phyloP scores from a whole-genome alignment of 306 rosid genomes.

The Fagus crenata region DNA sequence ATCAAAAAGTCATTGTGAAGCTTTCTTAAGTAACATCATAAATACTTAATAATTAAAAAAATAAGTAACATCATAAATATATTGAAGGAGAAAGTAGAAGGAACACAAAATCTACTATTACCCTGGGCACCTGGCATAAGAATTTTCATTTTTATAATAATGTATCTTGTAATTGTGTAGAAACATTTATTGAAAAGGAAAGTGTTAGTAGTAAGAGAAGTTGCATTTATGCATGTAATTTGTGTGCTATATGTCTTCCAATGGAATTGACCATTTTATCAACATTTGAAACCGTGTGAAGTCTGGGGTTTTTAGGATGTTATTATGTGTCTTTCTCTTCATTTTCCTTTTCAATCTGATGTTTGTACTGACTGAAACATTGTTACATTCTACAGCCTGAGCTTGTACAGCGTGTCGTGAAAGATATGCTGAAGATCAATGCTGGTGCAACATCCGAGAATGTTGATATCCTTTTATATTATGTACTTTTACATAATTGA shows the following conservation, averaged over 20 bases:
- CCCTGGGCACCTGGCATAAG: neutral
- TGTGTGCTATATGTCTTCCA: neutral
- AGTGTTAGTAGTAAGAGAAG: neutral
- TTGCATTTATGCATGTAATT: neutral
- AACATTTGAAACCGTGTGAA: neutral
- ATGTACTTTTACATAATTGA: conserved; percentile 4
- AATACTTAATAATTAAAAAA: no score
- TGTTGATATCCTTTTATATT: conserved; percentile 65
- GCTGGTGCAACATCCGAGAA: conserved; percentile 77
- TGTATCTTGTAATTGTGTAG: neutral
- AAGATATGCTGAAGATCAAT: conserved; percentile 79
- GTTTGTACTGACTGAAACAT: conserved; percentile 11
- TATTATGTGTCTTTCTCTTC: neutral
- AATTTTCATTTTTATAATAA: neutral
- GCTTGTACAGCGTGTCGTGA: conserved; percentile 91
- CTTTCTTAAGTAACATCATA: neutral
- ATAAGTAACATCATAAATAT: neutral
- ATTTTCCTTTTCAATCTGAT: neutral
- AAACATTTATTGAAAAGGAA: neutral
- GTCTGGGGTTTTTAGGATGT: neutral
- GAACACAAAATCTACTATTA: neutral
- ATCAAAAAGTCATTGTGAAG: neutral
- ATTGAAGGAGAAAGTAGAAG: neutral
- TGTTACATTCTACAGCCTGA: conserved; percentile 71
- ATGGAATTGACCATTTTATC: neutral